A percentile compares a stretch with the other conserved stretches of the same genome.
Conservation (phyloP, 75 land plant genomes). For the Selaginella moellendorffii region DNA sequence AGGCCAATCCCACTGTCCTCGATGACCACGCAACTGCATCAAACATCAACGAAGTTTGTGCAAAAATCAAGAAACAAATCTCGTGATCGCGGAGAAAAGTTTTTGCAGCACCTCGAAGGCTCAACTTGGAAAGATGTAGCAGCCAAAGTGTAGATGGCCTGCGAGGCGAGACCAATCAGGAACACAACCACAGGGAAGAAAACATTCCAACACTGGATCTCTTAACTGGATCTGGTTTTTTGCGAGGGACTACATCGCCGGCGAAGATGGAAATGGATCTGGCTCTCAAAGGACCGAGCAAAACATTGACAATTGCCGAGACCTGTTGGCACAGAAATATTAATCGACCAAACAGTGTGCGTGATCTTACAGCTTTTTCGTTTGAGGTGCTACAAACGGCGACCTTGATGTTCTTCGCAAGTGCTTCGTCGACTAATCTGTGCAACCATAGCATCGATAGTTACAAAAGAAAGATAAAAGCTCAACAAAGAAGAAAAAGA, state of each 20-base stretch:
- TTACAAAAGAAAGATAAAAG: no score
- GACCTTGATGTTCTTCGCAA: slow-evolving; percentile 61
- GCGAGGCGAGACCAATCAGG: no score
- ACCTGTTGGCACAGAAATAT: slow-evolving; percentile 28
- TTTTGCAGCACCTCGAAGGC: neutral
- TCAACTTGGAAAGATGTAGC: slow-evolving; percentile 10
- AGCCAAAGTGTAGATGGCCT: slow-evolving; percentile 13
- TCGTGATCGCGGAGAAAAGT: neutral
- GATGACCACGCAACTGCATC: slow-evolving; percentile 73
- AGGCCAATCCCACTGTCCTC: slow-evolving; percentile 94
- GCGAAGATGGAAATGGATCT: slow-evolving; percentile 66
- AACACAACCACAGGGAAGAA: no score
- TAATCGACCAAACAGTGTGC: neutral
- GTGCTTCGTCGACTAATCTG: slow-evolving; percentile 78
- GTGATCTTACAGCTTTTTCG: slow-evolving; percentile 70
- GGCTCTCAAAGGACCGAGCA: slow-evolving; percentile 64
- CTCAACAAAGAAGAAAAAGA: neutral
- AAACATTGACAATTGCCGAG: slow-evolving; percentile 65
- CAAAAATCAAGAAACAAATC: neutral
- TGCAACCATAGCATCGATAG: no score
- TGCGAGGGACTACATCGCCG: slow-evolving; percentile 89
- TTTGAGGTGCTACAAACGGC: slow-evolving; percentile 98
- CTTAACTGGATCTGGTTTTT: slow-evolving; percentile 86
- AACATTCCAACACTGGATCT: neutral
- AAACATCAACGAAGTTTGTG: neutral